phyloP scores from a whole-genome alignment of 305 asterid species.

The Fraxinus nigra region DNA sequence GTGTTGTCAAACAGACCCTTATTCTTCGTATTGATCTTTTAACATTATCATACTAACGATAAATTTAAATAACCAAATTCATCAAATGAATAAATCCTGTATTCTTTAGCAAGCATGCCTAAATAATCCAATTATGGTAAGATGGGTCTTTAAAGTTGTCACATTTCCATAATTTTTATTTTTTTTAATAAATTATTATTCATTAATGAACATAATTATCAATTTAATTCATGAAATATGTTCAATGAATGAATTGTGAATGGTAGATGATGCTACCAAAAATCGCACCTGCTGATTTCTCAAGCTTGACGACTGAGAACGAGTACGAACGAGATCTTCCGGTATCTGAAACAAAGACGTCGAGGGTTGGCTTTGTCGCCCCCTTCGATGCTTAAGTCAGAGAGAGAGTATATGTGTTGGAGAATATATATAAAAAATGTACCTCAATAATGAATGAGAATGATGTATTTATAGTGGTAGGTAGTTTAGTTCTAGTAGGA shows the following conservation, averaged over 20 bases:
- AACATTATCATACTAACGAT: neutral
- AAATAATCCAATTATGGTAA: neutral
- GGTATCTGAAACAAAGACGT: too few relatives aligned
- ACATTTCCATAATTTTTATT: neutral
- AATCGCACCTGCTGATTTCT: too few relatives aligned
- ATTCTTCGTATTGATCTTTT: neutral
- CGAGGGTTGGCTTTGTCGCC: too few relatives aligned
- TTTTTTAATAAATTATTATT: constrained; percentile 7
- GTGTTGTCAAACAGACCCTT: too few relatives aligned
- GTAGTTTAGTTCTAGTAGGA: too few relatives aligned
- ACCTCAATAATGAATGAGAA: too few relatives aligned
- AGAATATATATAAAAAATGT: too few relatives aligned
- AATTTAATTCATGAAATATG: neutral
- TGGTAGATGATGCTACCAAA: neutral
- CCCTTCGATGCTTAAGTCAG: too few relatives aligned
- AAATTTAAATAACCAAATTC: neutral
- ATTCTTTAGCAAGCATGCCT: neutral
- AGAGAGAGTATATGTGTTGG: too few relatives aligned
- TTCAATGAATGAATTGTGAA: neutral
- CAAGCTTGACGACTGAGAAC: too few relatives aligned
- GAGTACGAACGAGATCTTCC: too few relatives aligned
- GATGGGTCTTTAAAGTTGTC: neutral
- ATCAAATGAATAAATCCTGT: neutral
- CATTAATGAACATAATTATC: neutral
- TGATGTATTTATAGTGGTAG: too few relatives aligned